Evolutionary conservation across 257 asterid species (phyloP).

Genomic region (Knoxia roxburghii): DNA sequence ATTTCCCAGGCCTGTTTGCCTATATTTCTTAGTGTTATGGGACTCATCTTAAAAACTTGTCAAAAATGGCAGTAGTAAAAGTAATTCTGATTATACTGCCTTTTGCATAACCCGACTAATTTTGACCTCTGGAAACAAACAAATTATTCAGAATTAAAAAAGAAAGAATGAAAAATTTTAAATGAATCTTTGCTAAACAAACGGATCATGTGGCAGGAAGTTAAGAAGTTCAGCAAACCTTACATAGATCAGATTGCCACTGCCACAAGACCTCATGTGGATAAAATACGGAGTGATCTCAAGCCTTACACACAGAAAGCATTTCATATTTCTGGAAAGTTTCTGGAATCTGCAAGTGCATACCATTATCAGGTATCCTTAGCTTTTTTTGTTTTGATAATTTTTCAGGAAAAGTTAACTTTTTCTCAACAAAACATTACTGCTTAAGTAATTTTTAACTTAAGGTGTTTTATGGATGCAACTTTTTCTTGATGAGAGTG

Average conservation of each 20-base stretch:
- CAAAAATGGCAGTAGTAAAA: background rate
- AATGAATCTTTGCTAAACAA: constrained; percentile 16
- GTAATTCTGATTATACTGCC: background rate
- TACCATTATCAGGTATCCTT: constrained; percentile 71
- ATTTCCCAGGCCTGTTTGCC: constrained; percentile 9
- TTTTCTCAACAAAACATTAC: no score
- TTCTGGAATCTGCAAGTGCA: constrained; percentile 61
- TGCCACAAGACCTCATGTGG: constrained; percentile 83
- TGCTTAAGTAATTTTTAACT: background rate
- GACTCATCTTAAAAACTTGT: background rate
- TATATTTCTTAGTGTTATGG: background rate
- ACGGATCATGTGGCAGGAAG: constrained; percentile 43
- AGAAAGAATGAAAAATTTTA: background rate
- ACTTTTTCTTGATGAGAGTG: background rate
- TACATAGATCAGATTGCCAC: constrained; percentile 77
- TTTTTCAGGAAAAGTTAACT: no score
- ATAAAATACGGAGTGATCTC: constrained; percentile 41
- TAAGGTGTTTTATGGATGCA: background rate
- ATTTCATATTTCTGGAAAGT: constrained; percentile 58
- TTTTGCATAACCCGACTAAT: background rate
- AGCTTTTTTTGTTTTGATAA: background rate
- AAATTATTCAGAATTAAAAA: background rate
- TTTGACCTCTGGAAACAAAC: background rate
- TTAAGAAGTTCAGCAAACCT: constrained; percentile 69
- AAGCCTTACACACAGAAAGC: constrained; percentile 64